These are phyloP conservation scores for Hydnomerulius pinastri DNA, from an alignment of 768 basidiomycete genomes.

Conservation along the genomic window DNA sequence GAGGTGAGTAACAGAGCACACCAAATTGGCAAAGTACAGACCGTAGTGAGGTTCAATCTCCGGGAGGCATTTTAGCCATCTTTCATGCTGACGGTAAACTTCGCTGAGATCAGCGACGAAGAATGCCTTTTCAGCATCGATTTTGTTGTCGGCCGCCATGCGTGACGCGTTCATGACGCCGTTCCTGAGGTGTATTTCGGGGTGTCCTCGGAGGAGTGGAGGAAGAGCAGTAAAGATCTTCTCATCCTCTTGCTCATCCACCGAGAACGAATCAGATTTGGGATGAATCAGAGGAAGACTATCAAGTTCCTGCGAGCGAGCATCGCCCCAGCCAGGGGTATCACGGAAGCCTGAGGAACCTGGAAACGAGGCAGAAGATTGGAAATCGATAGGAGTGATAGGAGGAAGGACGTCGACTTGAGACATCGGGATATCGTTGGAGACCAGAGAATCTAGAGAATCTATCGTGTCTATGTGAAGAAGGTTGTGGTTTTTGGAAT, in stretches of 20 bases:
- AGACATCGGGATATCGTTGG: constrained; percentile 50
- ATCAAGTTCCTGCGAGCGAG: constrained; percentile 5
- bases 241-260: constrained; percentile 38
- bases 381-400: constrained; percentile 27
- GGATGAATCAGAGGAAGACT: constrained; percentile 33
- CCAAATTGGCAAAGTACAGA: constrained; percentile 38
- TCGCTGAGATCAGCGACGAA: constrained; percentile 93
- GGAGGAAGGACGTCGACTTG: constrained; percentile 51
- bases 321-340: constrained; percentile 13
- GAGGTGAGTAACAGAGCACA: constrained; percentile 28
- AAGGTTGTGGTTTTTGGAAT: constrained; percentile 27
- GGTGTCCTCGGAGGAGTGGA: constrained; percentile 65
- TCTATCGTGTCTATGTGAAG: constrained; percentile 27
- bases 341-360: constrained; percentile 24
- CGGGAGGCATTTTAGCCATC: constrained; percentile 78
- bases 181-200: constrained; percentile 71
- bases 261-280: constrained; percentile 48
- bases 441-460: constrained; percentile 11
- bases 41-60: constrained; percentile 95
- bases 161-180: constrained; percentile 71
- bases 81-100: constrained; percentile 81
- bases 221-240: constrained; percentile 63
- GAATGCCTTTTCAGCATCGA: constrained; percentile 90
- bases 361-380: constrained; percentile 32
- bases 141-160: constrained; percentile 51